phyloP scores from a whole-genome alignment of 2,329 filamentous ascomycete species.

The Alternaria angustiovoidea region DNA sequence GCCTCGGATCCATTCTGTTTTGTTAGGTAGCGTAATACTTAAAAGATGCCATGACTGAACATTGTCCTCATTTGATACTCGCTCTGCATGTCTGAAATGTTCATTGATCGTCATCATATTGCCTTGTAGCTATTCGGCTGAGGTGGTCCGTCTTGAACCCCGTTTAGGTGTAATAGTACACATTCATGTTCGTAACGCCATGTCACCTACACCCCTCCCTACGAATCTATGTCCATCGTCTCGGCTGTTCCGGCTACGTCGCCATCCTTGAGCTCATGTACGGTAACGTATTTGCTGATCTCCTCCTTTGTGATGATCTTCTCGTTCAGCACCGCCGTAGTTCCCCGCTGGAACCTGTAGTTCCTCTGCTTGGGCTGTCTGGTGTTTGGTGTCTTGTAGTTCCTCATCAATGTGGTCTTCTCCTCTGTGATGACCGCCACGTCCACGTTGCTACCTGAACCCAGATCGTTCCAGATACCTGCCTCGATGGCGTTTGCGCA shows the following conservation, averaged over 20 bases:
- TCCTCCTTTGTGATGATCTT: constrained; percentile 95
- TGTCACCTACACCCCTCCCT: constrained; percentile 10
- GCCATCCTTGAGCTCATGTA: constrained; percentile 81
- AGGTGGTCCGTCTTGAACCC: constrained; percentile 2
- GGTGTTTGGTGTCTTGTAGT: constrained; percentile 93
- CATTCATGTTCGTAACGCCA: constrained; percentile 32
- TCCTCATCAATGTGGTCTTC: constrained; percentile 92
- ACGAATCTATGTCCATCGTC: constrained; percentile 71
- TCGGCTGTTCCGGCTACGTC: constrained; percentile 67
- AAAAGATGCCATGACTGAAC: background rate
- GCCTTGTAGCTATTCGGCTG: constrained; percentile 22
- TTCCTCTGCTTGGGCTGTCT: constrained; percentile 89
- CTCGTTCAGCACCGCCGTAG: constrained; percentile 95
- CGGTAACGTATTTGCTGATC: constrained; percentile 90
- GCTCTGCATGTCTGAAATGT: background rate
- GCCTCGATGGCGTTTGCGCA: constrained; percentile 88
- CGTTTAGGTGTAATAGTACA: constrained; percentile 29
- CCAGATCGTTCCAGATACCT: constrained; percentile 98
- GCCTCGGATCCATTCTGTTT: background rate
- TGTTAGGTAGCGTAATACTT: background rate
- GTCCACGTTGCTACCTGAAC: constrained; percentile 96
- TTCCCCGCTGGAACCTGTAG: constrained; percentile 89
- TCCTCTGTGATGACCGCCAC: constrained; percentile 94
- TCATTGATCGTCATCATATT: constrained; percentile 26
- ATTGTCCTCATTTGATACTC: background rate